Conservation (phyloP, 106 monocot genomes). For the Agapanthus africanus region DNA sequence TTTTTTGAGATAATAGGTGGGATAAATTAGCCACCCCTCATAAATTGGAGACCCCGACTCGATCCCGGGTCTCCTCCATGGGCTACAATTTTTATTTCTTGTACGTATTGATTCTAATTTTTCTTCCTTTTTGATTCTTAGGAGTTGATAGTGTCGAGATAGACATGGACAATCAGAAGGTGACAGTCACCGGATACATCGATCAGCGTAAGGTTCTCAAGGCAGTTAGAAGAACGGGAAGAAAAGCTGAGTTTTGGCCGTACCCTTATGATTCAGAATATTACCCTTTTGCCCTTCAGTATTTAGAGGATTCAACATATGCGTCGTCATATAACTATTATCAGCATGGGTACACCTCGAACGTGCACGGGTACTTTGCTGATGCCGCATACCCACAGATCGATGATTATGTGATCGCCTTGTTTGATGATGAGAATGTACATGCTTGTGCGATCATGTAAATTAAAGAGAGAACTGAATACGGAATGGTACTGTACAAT, state of each 20-base stretch:
- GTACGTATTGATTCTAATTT: not conserved
- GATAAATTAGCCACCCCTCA: too few relatives aligned
- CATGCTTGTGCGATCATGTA: conserved; percentile 70
- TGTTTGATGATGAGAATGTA: conserved; percentile 78
- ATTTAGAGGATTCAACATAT: conserved; percentile 42
- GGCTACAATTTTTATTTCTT: not conserved
- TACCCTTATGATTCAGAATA: conserved; percentile 41
- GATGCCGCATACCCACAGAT: conserved; percentile 30
- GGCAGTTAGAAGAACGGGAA: conserved; percentile 63
- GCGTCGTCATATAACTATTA: conserved; percentile 47
- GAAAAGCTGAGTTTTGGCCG: conserved; percentile 79
- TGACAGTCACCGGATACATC: conserved; percentile 72
- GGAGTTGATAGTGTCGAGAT: conserved; percentile 67
- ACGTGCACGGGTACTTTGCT: conserved; percentile 41
- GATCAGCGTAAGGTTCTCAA: conserved; percentile 53
- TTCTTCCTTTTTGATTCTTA: conserved; percentile 10
- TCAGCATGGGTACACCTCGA: conserved; percentile 48
- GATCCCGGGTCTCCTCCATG: too few relatives aligned
- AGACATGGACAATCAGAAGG: conserved; percentile 70
- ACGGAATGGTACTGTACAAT: too few relatives aligned
- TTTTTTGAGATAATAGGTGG: too few relatives aligned
- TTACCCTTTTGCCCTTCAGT: conserved; percentile 40
- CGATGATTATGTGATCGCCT: conserved; percentile 32
- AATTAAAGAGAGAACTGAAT: too few relatives aligned
- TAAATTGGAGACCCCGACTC: too few relatives aligned